Evolutionary conservation across 768 basidiomycete genomes (phyloP).

Genomic region (Macrolepiota dolichaula): DNA sequence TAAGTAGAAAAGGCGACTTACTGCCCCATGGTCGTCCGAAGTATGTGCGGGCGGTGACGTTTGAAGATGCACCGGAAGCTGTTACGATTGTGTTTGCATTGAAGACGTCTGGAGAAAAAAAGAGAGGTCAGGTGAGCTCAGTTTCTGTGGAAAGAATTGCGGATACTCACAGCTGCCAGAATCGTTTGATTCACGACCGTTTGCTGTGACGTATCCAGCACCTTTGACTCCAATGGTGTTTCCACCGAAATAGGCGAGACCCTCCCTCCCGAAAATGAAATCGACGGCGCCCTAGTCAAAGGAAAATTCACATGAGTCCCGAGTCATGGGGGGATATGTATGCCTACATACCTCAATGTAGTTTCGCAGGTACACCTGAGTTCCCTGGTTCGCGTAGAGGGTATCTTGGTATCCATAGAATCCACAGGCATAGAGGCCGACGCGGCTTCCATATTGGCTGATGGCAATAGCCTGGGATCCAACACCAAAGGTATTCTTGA

Average conservation of each 20-base stretch:
- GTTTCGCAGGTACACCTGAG: slow-evolving; percentile 43
- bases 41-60: slow-evolving; percentile 32
- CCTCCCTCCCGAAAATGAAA: slow-evolving; percentile 47
- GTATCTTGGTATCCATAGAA: slow-evolving; percentile 50
- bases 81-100: slow-evolving; percentile 41
- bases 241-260: slow-evolving; percentile 43
- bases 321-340: neutral
- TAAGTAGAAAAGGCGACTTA: slow-evolving; percentile 19
- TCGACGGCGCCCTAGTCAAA: slow-evolving; percentile 40
- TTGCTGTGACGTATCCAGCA: slow-evolving; percentile 46
- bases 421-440: slow-evolving; percentile 42
- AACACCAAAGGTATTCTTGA: slow-evolving; percentile 42
- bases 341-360: slow-evolving; percentile 41
- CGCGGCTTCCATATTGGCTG: slow-evolving; percentile 44
- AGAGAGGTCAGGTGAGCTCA: neutral
- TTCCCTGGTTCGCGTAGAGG: slow-evolving; percentile 40
- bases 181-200: slow-evolving; percentile 42
- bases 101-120: slow-evolving; percentile 32
- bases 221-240: slow-evolving; percentile 45
- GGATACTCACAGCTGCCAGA: slow-evolving; percentile 43
- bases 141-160: neutral
- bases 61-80: slow-evolving; percentile 34
- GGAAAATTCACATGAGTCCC: neutral
- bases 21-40: slow-evolving; percentile 49
- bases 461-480: slow-evolving; percentile 48